A percentile compares a stretch with the other conserved stretches of the same genome.
These are phyloP conservation scores for Ascochyta koolunga DNA, from an alignment of 2,329 filamentous ascomycete genomes.

Conservation along the genomic window DNA sequence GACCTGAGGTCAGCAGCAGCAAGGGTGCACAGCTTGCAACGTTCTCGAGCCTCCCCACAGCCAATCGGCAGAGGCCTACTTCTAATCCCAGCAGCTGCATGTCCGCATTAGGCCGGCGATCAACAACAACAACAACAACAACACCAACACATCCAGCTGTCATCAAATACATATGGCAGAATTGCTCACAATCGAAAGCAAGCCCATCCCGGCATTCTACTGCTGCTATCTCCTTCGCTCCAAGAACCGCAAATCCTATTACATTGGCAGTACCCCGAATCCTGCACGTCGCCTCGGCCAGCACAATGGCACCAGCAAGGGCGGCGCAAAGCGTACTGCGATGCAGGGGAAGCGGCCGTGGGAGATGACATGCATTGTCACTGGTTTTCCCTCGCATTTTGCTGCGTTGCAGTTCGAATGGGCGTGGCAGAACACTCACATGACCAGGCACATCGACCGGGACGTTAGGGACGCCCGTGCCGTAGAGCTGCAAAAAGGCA, in stretches of 20 bases:
- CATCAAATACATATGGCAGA: constrained; percentile 13
- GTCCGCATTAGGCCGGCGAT: constrained; percentile 23
- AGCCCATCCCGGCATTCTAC: constrained; percentile 81
- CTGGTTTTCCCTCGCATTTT: constrained; percentile 85
- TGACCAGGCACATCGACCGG: constrained; percentile 75
- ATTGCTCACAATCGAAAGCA: constrained; percentile 27
- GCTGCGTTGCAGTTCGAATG: constrained; percentile 97
- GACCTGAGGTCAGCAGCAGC: constrained; percentile 27
- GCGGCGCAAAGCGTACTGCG: constrained; percentile 80
- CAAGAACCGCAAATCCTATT: constrained; percentile 73
- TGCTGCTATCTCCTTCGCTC: constrained; percentile 92
- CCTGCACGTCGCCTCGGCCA: constrained; percentile 83
- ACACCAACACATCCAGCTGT: constrained; percentile 3
- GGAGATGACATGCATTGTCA: constrained; percentile 79
- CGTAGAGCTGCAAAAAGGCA: constrained; percentile 37
- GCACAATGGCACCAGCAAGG: constrained; percentile 84
- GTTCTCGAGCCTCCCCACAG: constrained; percentile 10
- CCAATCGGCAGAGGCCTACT: constrained; percentile 21
- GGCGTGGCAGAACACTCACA: constrained; percentile 87
- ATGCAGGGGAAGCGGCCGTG: constrained; percentile 75
- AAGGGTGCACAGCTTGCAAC: constrained; percentile 24
- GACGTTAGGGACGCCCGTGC: constrained; percentile 45
- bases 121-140: constrained; percentile 20
- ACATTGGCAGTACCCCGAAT: constrained; percentile 91
- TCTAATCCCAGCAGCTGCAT: constrained; percentile 26